Base-by-base conservation (phyloP, 2,329 filamentous ascomycete genomes). In the Calonectria fujianensis region DNA sequence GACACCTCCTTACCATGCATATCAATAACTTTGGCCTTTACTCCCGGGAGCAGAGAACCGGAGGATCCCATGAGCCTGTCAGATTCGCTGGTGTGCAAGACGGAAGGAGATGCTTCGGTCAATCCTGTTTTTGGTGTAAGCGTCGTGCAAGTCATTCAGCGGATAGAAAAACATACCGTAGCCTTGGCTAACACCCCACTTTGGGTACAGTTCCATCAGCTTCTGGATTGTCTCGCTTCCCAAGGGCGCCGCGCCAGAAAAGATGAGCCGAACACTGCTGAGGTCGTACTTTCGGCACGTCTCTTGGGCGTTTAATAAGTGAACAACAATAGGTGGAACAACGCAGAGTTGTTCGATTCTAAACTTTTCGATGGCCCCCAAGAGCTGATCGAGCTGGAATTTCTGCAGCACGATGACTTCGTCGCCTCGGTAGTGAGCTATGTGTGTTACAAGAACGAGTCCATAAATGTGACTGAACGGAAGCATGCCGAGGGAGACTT, bases 391-490 rank as follows among this genome's bases (percentile, higher is more conserved):
- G 69, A 96, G 88, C 72, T 96, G 94, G 80, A 96, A 97, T 77
- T 93, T 94, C 24, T 90, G 92, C 50, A 97, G 85, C 6, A 96
- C 88, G 50, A 96, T 88, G 1, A 93, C 88, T 70, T 91, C 90
- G 76, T 97, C 94, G 9, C 95, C 95, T 13, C 93, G 89, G 79
- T 93, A 97, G 0, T 90, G 86, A 13, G 89, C 90, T 0, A 88
- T 84, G 80, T 95, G 93, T 39, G 90, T 91, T 70, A 94, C 91
- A 8, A 95, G 91, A 4, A 96, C 90, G 14, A 97, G 85, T 1
- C 90, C 91, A 81, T 96, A 96, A 75, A 96, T 96, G 81, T 97
- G 95, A 75, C 93, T 95, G 79, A 95, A 90, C 0, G 94, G 94
- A 4, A 96, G 86, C 13, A 96, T 87, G 2, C 93, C 94, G 0